Conservation (phyloP, 2,329 filamentous ascomycete genomes). For the Xylariaceae sp. region DNA sequence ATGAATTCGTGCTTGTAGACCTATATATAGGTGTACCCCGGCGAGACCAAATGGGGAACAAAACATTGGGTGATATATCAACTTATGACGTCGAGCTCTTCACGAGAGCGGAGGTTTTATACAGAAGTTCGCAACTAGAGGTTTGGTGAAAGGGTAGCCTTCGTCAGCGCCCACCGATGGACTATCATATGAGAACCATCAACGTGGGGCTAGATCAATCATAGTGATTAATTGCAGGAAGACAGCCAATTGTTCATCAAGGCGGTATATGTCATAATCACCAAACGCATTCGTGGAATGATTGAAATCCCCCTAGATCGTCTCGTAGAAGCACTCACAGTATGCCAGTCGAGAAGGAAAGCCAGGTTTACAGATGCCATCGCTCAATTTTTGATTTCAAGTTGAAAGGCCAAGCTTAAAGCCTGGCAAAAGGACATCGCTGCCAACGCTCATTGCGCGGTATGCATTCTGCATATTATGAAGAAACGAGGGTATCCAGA, state of each 20-base stretch:
- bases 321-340: background rate
- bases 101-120: too few relatives aligned
- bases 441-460: background rate
- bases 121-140: background rate
- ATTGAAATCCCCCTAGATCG: background rate
- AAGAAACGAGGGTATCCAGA: slow-evolving; percentile 3
- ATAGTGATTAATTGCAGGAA: background rate
- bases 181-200: background rate
- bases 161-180: background rate
- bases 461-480: background rate
- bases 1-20: slow-evolving; percentile 5
- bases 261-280: background rate
- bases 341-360: background rate
- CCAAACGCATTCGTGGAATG: background rate
- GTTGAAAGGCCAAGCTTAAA: background rate
- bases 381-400: background rate
- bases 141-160: background rate
- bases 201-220: background rate
- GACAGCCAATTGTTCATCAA: background rate
- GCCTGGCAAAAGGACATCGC: background rate
- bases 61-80: slow-evolving; percentile 1
- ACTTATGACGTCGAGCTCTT: too few relatives aligned
- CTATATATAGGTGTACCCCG: slow-evolving; percentile 16
- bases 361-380: too few relatives aligned
- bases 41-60: too few relatives aligned